Conservation (phyloP, 192 early-diverging fungal species). For the Mycoemilia scoparia region DNA sequence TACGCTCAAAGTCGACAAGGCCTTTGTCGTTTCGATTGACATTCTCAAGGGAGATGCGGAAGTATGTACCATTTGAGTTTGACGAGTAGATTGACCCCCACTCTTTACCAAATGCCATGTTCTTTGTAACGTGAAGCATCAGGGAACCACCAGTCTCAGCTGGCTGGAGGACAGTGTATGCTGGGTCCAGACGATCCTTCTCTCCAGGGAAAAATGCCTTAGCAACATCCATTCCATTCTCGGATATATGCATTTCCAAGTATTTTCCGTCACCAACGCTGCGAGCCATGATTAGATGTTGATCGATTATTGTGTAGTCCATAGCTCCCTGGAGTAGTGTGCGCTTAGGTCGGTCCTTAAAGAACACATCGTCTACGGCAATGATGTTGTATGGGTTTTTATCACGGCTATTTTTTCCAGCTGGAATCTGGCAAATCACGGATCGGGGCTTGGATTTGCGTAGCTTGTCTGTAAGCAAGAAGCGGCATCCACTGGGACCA, state of each 20-base stretch:
- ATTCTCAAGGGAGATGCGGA: constrained; percentile 42
- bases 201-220: constrained; percentile 64
- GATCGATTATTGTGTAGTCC: constrained; percentile 59
- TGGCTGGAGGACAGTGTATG: constrained; percentile 57
- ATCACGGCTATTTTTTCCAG: too few species aligned
- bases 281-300: constrained; percentile 63
- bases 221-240: constrained; percentile 49
- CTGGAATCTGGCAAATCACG: too few species aligned
- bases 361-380: constrained; percentile 37
- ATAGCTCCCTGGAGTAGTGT: constrained; percentile 49
- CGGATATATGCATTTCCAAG: constrained; percentile 43
- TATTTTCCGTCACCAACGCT: constrained; percentile 15
- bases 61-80: constrained; percentile 77
- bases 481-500: constrained; percentile 20
- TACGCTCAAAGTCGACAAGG: constrained; percentile 86
- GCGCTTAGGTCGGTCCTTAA: constrained; percentile 11
- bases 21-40: constrained; percentile 56
- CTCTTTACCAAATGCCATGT: constrained; percentile 32
- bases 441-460: constrained; percentile 20
- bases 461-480: constrained; percentile 29
- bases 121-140: constrained; percentile 48
- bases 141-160: constrained; percentile 31
- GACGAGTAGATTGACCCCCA: constrained; percentile 80
- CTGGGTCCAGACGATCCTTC: constrained; percentile 28
- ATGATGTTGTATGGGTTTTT: constrained; percentile 46